Evolutionary conservation across 805 yeast genomes (phyloP).

Genomic region (Clavispora santaluciae): DNA sequence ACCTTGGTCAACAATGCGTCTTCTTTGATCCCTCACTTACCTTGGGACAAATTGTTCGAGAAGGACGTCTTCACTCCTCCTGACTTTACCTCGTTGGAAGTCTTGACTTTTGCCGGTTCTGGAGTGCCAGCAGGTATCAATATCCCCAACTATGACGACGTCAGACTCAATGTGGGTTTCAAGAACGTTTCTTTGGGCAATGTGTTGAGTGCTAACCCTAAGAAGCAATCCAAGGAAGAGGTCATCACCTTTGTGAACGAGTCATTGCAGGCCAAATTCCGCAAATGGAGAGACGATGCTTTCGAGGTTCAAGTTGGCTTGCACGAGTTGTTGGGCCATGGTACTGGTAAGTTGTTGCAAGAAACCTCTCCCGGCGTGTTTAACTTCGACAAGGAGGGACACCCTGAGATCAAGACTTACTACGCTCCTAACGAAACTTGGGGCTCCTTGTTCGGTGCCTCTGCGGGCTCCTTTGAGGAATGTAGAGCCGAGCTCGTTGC

Average conservation of each 20-base stretch:
- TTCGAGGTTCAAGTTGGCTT: conserved; percentile 93
- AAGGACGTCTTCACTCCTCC: conserved; percentile 88
- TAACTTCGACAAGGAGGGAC: conserved; percentile 64
- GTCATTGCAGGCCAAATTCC: conserved; percentile 51
- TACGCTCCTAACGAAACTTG: conserved; percentile 83
- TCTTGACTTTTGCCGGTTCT: conserved; percentile 81
- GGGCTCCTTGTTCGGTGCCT: conserved; percentile 79
- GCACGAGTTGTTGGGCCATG: conserved; percentile 89
- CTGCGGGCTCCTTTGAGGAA: conserved; percentile 87
- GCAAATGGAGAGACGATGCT: conserved; percentile 71
- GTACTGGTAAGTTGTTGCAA: conserved; percentile 76
- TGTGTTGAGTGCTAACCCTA: conserved; percentile 64
- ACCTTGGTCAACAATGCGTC: conserved; percentile 64
- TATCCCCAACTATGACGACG: conserved; percentile 89
- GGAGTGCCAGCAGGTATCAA: conserved; percentile 94
- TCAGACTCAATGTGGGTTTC: conserved; percentile 77
- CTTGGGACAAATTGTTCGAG: conserved; percentile 75
- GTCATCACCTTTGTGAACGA: conserved; percentile 62
- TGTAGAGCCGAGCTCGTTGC: conserved; percentile 93
- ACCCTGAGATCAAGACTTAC: conserved; percentile 67
- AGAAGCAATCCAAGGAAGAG: conserved; percentile 60
- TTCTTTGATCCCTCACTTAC: conserved; percentile 58
- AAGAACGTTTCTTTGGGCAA: conserved; percentile 88
- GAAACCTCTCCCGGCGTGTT: conserved; percentile 52
- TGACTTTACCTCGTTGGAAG: conserved; percentile 87